These are phyloP conservation scores for Oryza glumipatula DNA, from an alignment of 176 grass and related monocot species.

Conservation along the genomic window DNA sequence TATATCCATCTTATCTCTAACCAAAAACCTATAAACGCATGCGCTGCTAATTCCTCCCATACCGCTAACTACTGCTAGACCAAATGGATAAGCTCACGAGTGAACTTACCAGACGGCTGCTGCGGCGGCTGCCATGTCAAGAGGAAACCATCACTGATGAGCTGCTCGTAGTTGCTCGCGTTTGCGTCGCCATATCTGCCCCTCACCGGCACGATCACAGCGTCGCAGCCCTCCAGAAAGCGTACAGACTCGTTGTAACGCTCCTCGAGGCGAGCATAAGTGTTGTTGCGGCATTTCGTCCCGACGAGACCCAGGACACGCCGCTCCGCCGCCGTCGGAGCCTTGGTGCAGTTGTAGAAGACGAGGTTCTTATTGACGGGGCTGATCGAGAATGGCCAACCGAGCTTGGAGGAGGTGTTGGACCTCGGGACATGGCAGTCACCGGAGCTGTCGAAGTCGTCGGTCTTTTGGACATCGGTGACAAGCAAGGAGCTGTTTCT, in stretches of 20 bases:
- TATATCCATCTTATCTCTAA: background rate
- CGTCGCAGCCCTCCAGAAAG: background rate
- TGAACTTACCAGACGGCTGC: background rate
- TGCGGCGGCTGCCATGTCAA: slow-evolving; percentile 2
- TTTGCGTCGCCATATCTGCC: background rate
- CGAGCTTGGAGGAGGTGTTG: slow-evolving; percentile 37
- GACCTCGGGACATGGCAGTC: background rate
- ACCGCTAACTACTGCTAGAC: background rate
- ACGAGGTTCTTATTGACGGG: slow-evolving; percentile 13
- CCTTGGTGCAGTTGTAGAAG: slow-evolving; percentile 34
- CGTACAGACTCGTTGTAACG: background rate
- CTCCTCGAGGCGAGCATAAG: background rate
- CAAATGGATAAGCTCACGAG: background rate
- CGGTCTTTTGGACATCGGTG: slow-evolving; percentile 26
- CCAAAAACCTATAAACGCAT: background rate
- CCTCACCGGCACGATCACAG: slow-evolving; percentile 21
- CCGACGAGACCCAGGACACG: slow-evolving; percentile 3
- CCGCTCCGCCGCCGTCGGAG: background rate
- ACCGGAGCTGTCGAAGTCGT: background rate
- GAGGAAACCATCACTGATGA: slow-evolving; percentile 43
- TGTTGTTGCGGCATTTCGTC: background rate
- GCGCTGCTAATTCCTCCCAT: background rate
- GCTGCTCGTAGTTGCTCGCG: slow-evolving; percentile 10
- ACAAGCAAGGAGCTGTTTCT: background rate
- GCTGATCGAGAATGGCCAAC: slow-evolving; percentile 10